Evolutionary conservation across 2,329 filamentous ascomycete species (phyloP).

Genomic region (Fusarium citri): DNA sequence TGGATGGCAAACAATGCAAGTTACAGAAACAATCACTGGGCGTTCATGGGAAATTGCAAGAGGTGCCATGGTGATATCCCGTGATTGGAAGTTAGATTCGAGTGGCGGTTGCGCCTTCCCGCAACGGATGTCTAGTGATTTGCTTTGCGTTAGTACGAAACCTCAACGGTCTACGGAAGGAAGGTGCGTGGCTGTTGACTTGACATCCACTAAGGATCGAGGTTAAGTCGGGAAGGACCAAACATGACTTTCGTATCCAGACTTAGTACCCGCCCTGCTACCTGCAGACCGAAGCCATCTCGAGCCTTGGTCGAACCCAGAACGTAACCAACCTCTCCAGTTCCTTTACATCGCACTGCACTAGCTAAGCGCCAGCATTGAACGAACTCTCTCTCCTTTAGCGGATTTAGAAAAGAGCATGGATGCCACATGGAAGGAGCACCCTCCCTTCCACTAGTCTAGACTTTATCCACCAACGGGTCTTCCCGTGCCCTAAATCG

Average conservation of each 20-base stretch:
- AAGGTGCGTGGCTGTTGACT: neutral
- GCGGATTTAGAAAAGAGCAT: conserved; percentile 29
- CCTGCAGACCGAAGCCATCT: conserved; percentile 5
- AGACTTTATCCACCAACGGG: conserved; percentile 24
- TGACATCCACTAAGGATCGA: conserved; percentile 1
- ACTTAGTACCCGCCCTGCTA: neutral
- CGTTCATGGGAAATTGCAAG: conserved; percentile 1
- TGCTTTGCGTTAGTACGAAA: conserved; percentile 13
- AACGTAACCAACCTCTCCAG: neutral
- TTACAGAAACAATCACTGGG: conserved; percentile 24
- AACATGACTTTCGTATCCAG: conserved; percentile 13
- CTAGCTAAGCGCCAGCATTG: neutral
- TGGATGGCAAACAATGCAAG: conserved; percentile 23
- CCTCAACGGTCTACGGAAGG: conserved; percentile 8
- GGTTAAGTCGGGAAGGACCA: neutral
- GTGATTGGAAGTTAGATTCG: conserved; percentile 23
- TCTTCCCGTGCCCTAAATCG: conserved; percentile 22
- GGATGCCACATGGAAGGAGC: conserved; percentile 32
- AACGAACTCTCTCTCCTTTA: neutral
- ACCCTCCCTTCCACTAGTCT: conserved; percentile 4
- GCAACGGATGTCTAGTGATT: conserved; percentile 1
- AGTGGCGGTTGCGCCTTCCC: conserved; percentile 25
- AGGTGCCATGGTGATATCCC: conserved; percentile 13
- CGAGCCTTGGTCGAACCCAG: conserved; percentile 8
- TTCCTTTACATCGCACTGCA: neutral